Conservation (phyloP, 83 land plant species). For the Thuja plicata region DNA sequence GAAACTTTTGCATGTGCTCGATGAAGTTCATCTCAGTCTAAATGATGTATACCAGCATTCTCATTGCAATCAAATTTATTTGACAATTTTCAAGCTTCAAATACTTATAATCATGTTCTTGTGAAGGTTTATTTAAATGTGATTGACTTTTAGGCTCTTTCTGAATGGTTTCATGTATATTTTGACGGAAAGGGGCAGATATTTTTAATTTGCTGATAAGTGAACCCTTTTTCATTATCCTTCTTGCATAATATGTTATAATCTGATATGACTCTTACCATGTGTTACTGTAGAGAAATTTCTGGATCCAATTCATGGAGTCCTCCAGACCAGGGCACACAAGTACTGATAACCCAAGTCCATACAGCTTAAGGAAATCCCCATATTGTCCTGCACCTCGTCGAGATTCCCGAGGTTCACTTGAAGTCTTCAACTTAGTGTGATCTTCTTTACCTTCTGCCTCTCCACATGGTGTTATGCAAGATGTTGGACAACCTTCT, state of each 20-base stretch:
- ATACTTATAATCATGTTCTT: neutral
- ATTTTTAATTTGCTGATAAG: neutral
- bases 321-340: neutral
- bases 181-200: neutral
- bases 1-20: neutral
- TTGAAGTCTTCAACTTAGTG: slow-evolving; percentile 73
- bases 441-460: slow-evolving; percentile 21
- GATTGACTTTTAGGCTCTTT: neutral
- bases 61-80: neutral
- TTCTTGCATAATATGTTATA: neutral
- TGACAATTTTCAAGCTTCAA: neutral
- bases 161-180: neutral
- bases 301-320: slow-evolving; percentile 2
- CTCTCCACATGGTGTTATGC: neutral
- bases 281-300: neutral
- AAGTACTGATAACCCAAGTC: neutral
- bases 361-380: neutral
- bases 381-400: slow-evolving; percentile 19
- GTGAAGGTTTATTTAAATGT: neutral
- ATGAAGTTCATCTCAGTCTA: neutral
- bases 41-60: neutral
- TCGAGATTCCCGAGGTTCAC: slow-evolving; percentile 70
- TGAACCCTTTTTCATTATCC: neutral
- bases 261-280: neutral
- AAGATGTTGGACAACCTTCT: neutral